A percentile compares a stretch with the other conserved stretches of the same genome.
Conservation (phyloP, 495 filamentous ascomycete genomes). For the Aspergillus conjunctus region DNA sequence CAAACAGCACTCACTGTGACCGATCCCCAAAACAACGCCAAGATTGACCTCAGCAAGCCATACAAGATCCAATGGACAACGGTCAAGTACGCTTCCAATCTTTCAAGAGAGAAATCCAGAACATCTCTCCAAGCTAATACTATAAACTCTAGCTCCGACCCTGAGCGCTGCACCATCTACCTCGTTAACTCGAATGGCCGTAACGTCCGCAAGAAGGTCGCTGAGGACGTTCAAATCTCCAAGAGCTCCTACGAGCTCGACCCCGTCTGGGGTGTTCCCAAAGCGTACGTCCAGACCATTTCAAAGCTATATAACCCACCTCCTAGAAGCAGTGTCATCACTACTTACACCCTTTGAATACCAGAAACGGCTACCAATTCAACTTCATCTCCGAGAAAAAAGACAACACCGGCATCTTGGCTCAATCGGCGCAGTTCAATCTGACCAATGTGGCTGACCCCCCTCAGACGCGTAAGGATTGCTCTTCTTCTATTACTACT, state of each 20-base stretch:
- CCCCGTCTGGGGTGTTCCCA: constrained; percentile 22
- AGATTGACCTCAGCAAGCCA: constrained; percentile 31
- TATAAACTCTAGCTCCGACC: constrained; percentile 28
- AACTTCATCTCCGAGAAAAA: constrained; percentile 32
- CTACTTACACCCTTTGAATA: not conserved
- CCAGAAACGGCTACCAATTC: constrained; percentile 38
- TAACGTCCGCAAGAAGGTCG: constrained; percentile 43
- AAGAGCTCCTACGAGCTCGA: constrained; percentile 27
- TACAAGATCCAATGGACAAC: constrained; percentile 24
- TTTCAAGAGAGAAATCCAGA: not conserved
- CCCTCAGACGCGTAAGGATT: constrained; percentile 25
- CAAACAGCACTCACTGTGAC: constrained; percentile 26
- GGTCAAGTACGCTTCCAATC: constrained; percentile 20
- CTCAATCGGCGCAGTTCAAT: constrained; percentile 37
- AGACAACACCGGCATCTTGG: constrained; percentile 38
- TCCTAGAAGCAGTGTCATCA: not conserved
- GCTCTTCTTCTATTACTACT: constrained; percentile 17
- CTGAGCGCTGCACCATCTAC: constrained; percentile 28
- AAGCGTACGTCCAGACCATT: constrained; percentile 24
- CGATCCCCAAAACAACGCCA: constrained; percentile 15
- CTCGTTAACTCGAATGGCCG: constrained; percentile 34
- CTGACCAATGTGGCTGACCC: constrained; percentile 27
- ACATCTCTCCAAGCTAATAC: not conserved
- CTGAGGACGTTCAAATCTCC: constrained; percentile 28
- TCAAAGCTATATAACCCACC: not conserved